phyloP scores from a whole-genome alignment of 805 yeast genomes.

The Yamadazyma tumulicola region DNA sequence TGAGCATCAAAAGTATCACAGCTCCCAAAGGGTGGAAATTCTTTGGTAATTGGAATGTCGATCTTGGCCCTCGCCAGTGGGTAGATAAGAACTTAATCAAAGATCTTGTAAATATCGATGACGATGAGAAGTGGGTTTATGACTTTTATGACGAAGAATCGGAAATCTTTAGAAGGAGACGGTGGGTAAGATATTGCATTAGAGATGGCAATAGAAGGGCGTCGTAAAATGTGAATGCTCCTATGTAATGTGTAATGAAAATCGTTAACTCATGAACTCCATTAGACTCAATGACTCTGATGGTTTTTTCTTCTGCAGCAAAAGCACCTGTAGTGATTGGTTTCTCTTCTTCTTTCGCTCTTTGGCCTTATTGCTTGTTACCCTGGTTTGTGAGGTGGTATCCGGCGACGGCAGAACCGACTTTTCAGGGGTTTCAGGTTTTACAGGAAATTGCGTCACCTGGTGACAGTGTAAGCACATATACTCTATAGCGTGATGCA shows the following conservation, averaged over 20 bases:
- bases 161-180: constrained; percentile 53
- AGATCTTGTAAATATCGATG: constrained; percentile 59
- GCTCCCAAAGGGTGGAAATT: constrained; percentile 66
- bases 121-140: constrained; percentile 84
- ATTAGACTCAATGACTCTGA: constrained; percentile 41
- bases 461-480: constrained; percentile 16
- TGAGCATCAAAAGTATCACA: constrained; percentile 30
- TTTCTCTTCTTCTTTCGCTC: constrained; percentile 40
- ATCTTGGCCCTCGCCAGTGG: constrained; percentile 64
- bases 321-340: constrained; percentile 39
- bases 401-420: not conserved
- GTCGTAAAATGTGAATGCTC: constrained; percentile 1
- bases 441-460: not conserved
- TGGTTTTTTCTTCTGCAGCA: constrained; percentile 38
- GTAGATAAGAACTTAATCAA: constrained; percentile 46
- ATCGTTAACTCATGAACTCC: constrained; percentile 41
- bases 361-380: constrained; percentile 25
- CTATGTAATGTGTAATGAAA: not conserved
- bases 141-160: constrained; percentile 41
- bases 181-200: constrained; percentile 51
- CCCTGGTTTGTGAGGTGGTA: not conserved
- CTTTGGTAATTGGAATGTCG: constrained; percentile 58
- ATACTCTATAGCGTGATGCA: constrained; percentile 3
- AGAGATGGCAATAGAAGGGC: constrained; percentile 2
- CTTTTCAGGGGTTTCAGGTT: not conserved